Evolutionary conservation across 768 basidiomycete genomes (phyloP), one percentile per base, ranked within the genome.

Genomic region (Lenzites betulinus): DNA sequence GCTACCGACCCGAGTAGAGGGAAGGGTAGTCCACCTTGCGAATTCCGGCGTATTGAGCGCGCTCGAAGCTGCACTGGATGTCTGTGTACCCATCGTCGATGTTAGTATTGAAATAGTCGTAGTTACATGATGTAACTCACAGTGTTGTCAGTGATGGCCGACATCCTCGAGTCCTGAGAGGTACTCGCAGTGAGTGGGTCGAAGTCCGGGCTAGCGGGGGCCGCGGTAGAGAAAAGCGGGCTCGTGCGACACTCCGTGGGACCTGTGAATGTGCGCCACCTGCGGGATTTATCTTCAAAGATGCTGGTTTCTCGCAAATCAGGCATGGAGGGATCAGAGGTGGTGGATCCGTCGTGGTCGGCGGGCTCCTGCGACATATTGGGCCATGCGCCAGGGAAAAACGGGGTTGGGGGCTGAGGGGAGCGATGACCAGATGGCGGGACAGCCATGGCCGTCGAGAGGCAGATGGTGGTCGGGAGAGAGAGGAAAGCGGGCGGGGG

Each of bases 331-430:
- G 63, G 68, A 46, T 72, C 71, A 18, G 62, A 54, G 16, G 54
- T 48, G n/a, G 57, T 55, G 15, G 59, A 58, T 18, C 46, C 51
- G 51, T 59, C 50, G 11, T 47, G 55, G 49, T 59, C 68, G 66
- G 30, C 68, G 66, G 42, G 47, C 62, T 61, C 69, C 64, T 58
- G 38, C 43, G 66, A 65, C 62, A 57, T 9, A 66, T 70, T 57
- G 60, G 81, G 79, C 79, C 79, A 81, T 3, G 80, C 80, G 44
- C 80, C 81, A 35, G 81, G 81, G 30, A 81, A 55, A 71, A 75
- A 59, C 61, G 78, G 56, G 66, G 74, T 64, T 63, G 73, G 54
- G 12, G 65, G 58, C 47, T 64, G 69, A 50, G 58, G 64, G 15
- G 48, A 54, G n/a, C 58, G 39, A 49, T 59, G 65, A 58, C 8